These are phyloP conservation scores for Xylariaceae sp. DNA, from an alignment of 2,329 filamentous ascomycete genomes.

Conservation along the genomic window DNA sequence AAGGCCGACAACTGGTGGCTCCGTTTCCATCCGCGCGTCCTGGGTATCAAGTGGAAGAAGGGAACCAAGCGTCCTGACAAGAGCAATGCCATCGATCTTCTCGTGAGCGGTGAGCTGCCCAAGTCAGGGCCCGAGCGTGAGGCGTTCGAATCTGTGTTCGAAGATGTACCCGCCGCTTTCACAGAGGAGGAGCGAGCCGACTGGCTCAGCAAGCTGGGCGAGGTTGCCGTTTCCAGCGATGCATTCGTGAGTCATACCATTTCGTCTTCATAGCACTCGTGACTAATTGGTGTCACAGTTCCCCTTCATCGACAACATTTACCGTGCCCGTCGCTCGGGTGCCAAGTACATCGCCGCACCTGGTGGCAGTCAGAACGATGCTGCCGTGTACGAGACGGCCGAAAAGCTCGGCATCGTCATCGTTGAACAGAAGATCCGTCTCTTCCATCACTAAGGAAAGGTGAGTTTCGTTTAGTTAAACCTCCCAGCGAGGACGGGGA, in stretches of 20 bases:
- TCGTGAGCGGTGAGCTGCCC: slow-evolving; percentile 86
- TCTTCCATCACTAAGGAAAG: slow-evolving; percentile 95
- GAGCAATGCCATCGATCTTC: slow-evolving; percentile 94
- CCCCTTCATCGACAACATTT: slow-evolving; percentile 97
- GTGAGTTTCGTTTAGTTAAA: too few relatives aligned
- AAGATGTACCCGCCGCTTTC: slow-evolving; percentile 79
- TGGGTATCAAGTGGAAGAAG: slow-evolving; percentile 93
- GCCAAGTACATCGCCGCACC: slow-evolving; percentile 96
- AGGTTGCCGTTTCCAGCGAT: slow-evolving; percentile 86
- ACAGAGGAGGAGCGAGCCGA: slow-evolving; percentile 75
- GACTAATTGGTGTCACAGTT: slow-evolving; percentile 52
- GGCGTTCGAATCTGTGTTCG: slow-evolving; percentile 83
- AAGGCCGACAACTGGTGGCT: slow-evolving; percentile 99
- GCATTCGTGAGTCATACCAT: slow-evolving; percentile 70
- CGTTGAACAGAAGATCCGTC: slow-evolving; percentile 86
- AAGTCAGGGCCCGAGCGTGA: slow-evolving; percentile 77
- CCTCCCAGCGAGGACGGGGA: too few relatives aligned
- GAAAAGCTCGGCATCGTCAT: slow-evolving; percentile 91
- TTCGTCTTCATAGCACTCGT: neutral
- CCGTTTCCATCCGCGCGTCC: slow-evolving; percentile 86
- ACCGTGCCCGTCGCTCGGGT: slow-evolving; percentile 80
- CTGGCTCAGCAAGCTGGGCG: slow-evolving; percentile 76
- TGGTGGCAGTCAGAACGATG: slow-evolving; percentile 81
- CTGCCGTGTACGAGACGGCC: slow-evolving; percentile 76
- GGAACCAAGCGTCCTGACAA: slow-evolving; percentile 95